Percentiles rank a stretch among this genome's conserved stretches.
phyloP scores from a whole-genome alignment of 345 rosid genomes.

The Bretschneidera sinensis region DNA sequence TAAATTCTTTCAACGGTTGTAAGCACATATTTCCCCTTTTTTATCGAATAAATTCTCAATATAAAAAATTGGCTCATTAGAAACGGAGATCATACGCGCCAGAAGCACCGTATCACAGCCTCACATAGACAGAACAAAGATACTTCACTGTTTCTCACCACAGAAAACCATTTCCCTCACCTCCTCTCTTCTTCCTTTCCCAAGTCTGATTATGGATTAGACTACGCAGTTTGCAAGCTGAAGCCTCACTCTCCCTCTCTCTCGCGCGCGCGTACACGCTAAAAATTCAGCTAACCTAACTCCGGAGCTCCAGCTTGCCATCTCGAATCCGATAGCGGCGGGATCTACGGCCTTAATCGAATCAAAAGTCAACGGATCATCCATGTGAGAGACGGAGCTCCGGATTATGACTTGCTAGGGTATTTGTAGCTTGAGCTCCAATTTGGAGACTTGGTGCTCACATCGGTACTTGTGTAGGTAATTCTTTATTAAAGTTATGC shows the following conservation, averaged over 20 bases:
- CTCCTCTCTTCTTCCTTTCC: slow-evolving; percentile 12
- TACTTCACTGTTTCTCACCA: slow-evolving; percentile 11
- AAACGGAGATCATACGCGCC: no score
- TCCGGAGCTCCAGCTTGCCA: background rate
- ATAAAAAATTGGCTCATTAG: no score
- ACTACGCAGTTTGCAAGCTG: slow-evolving; percentile 13
- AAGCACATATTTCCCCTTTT: no score
- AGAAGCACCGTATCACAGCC: no score
- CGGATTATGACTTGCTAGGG: slow-evolving; percentile 3
- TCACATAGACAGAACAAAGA: slow-evolving; percentile 12
- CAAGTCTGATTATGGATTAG: slow-evolving; percentile 29
- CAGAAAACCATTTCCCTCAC: slow-evolving; percentile 15
- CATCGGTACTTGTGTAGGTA: slow-evolving; percentile 25
- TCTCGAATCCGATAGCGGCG: slow-evolving; percentile 13
- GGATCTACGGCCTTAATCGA: slow-evolving; percentile 36
- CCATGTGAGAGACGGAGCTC: slow-evolving; percentile 4
- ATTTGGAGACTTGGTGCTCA: slow-evolving; percentile 10
- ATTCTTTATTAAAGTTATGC: background rate
- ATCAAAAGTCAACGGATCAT: slow-evolving; percentile 16
- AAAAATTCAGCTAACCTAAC: slow-evolving; percentile 11
- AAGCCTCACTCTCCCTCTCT: no score
- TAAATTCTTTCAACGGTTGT: no score
- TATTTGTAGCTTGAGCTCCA: slow-evolving; percentile 6
- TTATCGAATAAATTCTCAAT: no score
- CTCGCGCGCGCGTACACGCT: no score